phyloP scores from a whole-genome alignment of 495 filamentous ascomycete species.

The Penicillium daleae region DNA sequence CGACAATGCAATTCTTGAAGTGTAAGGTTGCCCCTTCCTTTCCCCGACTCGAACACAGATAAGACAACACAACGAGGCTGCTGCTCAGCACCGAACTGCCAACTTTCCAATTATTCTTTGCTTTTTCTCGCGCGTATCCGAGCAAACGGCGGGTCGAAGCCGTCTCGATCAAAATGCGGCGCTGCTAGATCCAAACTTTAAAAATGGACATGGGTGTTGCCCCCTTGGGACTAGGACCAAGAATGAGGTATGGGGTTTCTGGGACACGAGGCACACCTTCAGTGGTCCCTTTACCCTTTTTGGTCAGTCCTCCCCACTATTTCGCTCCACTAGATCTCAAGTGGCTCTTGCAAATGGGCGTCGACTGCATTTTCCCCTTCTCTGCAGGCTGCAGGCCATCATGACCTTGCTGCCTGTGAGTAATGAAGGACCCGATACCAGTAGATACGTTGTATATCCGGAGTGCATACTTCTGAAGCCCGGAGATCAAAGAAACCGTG shows the following conservation, averaged over 20 bases:
- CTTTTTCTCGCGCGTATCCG: constrained; percentile 22
- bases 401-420: constrained; percentile 20
- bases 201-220: constrained; percentile 7
- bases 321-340: constrained; percentile 16
- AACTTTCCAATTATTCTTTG: neutral
- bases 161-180: constrained; percentile 16
- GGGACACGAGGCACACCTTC: constrained; percentile 24
- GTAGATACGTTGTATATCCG: neutral
- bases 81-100: constrained; percentile 1
- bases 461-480: neutral
- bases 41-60: neutral
- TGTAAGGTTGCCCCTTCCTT: neutral
- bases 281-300: constrained; percentile 30
- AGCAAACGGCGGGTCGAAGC: constrained; percentile 19
- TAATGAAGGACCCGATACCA: constrained; percentile 3
- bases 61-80: neutral
- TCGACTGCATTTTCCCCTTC: constrained; percentile 24
- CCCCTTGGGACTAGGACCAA: constrained; percentile 2
- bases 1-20: neutral
- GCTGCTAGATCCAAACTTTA: constrained; percentile 16
- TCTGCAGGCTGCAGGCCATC: constrained; percentile 31
- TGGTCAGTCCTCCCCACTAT: constrained; percentile 10
- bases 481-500: constrained; percentile 15
- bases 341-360: constrained; percentile 26
- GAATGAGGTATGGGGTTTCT: constrained; percentile 26